Conservation (phyloP, 495 filamentous ascomycete genomes). For the Aspergillus bridgeri region DNA sequence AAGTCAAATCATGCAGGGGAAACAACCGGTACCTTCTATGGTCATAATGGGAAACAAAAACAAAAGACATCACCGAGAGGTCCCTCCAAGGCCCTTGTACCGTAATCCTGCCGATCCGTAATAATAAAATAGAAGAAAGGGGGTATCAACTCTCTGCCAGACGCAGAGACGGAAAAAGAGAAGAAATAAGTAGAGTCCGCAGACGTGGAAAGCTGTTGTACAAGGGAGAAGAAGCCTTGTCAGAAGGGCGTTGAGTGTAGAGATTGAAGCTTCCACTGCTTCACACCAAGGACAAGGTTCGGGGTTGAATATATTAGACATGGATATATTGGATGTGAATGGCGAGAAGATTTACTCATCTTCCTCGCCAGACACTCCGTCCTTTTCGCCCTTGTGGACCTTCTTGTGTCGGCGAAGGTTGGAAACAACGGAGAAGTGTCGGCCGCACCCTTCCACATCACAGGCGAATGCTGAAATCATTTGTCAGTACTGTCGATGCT, state of each 20-base stretch:
- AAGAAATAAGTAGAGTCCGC: slow-evolving; percentile 17
- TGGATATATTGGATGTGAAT: slow-evolving; percentile 7
- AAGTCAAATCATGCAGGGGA: slow-evolving; percentile 28
- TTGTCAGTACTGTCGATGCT: slow-evolving; percentile 32
- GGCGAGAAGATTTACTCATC: slow-evolving; percentile 36
- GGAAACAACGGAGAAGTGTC: slow-evolving; percentile 96
- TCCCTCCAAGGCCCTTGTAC: slow-evolving; percentile 21
- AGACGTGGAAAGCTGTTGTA: slow-evolving; percentile 36
- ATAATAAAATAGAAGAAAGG: slow-evolving; percentile 17
- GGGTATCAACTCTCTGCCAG: slow-evolving; percentile 33
- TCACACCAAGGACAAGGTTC: not conserved
- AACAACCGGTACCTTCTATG: slow-evolving; percentile 48
- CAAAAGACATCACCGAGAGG: slow-evolving; percentile 26
- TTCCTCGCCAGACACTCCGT: slow-evolving; percentile 41
- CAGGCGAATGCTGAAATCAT: slow-evolving; percentile 73
- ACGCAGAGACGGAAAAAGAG: slow-evolving; percentile 23
- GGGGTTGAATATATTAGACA: slow-evolving; percentile 1
- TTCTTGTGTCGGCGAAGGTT: slow-evolving; percentile 94
- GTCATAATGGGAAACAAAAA: slow-evolving; percentile 33
- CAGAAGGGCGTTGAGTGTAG: slow-evolving; percentile 13
- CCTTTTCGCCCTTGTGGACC: slow-evolving; percentile 84
- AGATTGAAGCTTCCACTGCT: slow-evolving; percentile 9
- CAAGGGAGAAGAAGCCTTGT: slow-evolving; percentile 25
- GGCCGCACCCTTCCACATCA: slow-evolving; percentile 91
- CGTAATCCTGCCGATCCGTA: slow-evolving; percentile 27